Base-by-base conservation (phyloP, 176 grass and related monocot species). In the Alloteropsis semialata region DNA sequence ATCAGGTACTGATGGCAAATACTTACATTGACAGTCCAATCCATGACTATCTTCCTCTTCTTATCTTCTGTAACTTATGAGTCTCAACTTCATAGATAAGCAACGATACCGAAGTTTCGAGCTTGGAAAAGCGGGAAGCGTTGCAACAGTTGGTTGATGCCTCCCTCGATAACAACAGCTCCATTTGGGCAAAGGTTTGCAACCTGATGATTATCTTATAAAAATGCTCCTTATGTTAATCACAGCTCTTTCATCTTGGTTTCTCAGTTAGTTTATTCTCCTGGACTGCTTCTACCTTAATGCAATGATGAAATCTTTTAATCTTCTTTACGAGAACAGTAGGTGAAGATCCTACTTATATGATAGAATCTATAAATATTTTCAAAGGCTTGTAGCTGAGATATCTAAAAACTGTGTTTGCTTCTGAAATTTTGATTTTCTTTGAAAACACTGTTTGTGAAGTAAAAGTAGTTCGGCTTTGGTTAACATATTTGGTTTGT, bases 181-280 rank as follows among this genome's bases (percentile, higher is more conserved):
- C 93, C 75, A 79, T 99, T 75, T 99, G 96, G 96, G 89, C 85
- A 84, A 99, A 99, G 93, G 96, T 99, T 85, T 82, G 80, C 42
- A 37, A 84, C n/a, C 43, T 83, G 28, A 70, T 86, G 44, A 70
- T 87, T 81, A 44, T 74, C 41, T 25, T 64, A 45, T 36, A 53
- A 36, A 36, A 70, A 63, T 81, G 2, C 77, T 72, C 55, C 30
- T 43, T 76, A 49, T 6, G 21, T 38, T 79, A 88, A 72, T 12
- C 11, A 29, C 28, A 54, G 64, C 30, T 44, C 36, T 81, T 81
- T 63, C 33, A 48, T 19, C 15, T 65, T n/a, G 15, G 6, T 25
- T 61, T 62, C 42, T 75, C 24, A 22, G 18, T 70, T 58, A 45
- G 25, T 36, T 53, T 24, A 10, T 46, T 45, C 42, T 21, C 33